Conservation (phyloP, 257 asterid genomes). For the Solanum tarijense region DNA sequence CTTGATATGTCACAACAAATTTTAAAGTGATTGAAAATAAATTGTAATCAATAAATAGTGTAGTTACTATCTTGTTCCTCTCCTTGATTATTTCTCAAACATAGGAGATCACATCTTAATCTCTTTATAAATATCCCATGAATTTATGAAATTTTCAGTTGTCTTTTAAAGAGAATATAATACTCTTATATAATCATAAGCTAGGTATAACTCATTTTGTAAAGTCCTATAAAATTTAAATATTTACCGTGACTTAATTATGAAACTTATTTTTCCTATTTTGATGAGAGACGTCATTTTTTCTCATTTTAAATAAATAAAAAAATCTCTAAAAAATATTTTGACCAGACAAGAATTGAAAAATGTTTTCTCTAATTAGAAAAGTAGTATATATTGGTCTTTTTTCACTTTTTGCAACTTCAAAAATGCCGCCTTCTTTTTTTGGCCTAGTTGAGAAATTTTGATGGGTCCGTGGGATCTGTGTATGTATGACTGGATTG, state of each 20-base stretch:
- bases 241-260: background rate
- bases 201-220: too few species aligned
- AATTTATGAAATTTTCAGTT: too few species aligned
- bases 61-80: too few species aligned
- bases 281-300: background rate
- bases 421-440: background rate
- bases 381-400: background rate
- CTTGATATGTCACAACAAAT: background rate
- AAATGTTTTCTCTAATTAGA: background rate
- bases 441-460: background rate
- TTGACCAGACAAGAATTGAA: background rate
- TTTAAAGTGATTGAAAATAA: too few species aligned
- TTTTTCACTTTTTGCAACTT: background rate
- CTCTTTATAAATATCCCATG: background rate
- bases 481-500: background rate
- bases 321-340: too few species aligned
- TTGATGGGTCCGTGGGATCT: background rate
- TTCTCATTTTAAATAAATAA: too few species aligned
- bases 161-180: background rate
- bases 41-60: too few species aligned
- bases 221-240: too few species aligned
- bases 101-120: too few species aligned
- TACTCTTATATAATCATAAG: background rate
- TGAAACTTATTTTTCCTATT: background rate
- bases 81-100: too few species aligned